phyloP scores from a whole-genome alignment of 805 yeast species.

The Lipomyces sp. region DNA sequence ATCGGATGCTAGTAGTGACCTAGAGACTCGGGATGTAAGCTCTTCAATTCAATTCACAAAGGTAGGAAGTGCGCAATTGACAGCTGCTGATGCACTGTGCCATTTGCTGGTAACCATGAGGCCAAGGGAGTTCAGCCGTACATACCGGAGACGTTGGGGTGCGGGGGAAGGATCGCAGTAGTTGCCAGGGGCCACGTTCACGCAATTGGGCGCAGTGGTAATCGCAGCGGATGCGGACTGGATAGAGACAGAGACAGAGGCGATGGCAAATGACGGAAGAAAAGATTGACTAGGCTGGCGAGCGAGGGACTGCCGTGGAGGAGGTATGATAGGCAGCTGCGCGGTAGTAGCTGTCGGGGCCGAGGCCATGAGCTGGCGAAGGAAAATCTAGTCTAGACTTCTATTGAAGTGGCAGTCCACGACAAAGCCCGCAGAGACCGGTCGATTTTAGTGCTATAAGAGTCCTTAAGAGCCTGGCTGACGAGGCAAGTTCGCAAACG shows the following conservation, averaged over 20 bases:
- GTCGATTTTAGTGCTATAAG: background rate
- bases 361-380: slow-evolving; percentile 16
- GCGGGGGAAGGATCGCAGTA: slow-evolving; percentile 27
- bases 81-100: background rate
- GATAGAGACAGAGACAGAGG: slow-evolving; percentile 27
- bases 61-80: background rate
- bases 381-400: background rate
- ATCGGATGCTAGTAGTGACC: slow-evolving; percentile 24
- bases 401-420: background rate
- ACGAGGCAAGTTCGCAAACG: too few relatives aligned
- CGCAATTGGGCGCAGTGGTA: slow-evolving; percentile 25
- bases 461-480: background rate
- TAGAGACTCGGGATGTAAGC: background rate
- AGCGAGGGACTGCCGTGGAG: slow-evolving; percentile 26
- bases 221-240: slow-evolving; percentile 29
- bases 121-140: background rate
- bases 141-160: slow-evolving; percentile 28
- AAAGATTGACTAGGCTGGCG: slow-evolving; percentile 14
- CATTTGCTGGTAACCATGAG: background rate
- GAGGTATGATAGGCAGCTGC: slow-evolving; percentile 14
- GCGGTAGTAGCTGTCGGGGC: slow-evolving; percentile 20
- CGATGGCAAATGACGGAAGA: slow-evolving; percentile 15
- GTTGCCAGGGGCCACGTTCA: slow-evolving; percentile 21
- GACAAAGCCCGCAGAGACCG: background rate
- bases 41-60: background rate